Base-by-base conservation (phyloP, 106 monocot species). In the Agapanthus africanus region DNA sequence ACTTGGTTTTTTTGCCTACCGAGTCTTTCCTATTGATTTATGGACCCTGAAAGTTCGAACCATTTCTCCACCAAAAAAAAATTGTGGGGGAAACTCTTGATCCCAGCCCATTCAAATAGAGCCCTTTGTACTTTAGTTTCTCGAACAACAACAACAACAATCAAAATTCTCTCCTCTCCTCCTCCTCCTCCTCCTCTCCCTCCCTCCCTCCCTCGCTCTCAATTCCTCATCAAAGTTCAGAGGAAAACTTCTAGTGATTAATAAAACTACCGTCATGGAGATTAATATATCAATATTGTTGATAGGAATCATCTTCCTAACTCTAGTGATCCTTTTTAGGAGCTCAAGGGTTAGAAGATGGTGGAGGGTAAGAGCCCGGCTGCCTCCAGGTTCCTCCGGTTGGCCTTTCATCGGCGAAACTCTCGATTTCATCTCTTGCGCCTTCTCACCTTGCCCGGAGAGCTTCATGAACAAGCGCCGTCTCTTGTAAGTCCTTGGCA, bases 341-440 rank as follows among this genome's bases (percentile, higher is more conserved):
- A 4, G 2, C 30, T 8, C 18, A n/a, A 68, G 11, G 18, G 2
- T 50, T 49, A 18, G 11, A 22, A 42, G 25, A 18, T 68, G 31
- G 33, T 18, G 31, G 25, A 18, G 25, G 19, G 6, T 50, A 4
- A 18, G 31, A 7, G 11, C 33, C 49, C 16, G 4, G 7, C 79
- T 99, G 59, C 99, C 99, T 31, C 37, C 31, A 0, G 99, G 99
- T 11, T 70, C 81, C 68, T 69, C 76, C 50, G 99, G 99, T 1
- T 90, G 87, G 87, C 93, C 99, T 3, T 28, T 93, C 68, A 34
- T 99, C 28, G 99, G 99, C 11, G 99, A 99, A 63, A 99, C 99
- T 1, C 82, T 93, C 42, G 81, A 99, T 25, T 99, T 99, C 85
- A 70, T 99, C 34, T 87, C 92, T 30, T 81, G 74, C 47, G 87